Percentiles rank a stretch among this genome's conserved stretches.
Evolutionary conservation across 177 flowering plant genomes (phyloP).

Genomic region (Vitis hybrid): DNA sequence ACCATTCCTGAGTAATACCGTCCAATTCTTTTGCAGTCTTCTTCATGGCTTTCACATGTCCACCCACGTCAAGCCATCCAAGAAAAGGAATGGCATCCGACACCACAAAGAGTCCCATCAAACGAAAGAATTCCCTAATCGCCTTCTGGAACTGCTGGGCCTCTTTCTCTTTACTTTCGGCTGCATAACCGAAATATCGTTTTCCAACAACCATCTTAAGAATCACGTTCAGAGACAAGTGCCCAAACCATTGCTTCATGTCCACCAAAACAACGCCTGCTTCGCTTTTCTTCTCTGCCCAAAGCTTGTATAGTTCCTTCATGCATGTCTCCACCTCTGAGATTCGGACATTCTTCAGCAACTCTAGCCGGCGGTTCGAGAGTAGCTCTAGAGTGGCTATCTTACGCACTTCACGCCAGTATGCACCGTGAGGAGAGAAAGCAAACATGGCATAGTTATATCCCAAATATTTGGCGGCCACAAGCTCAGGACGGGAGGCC

Average conservation of each 20-base stretch:
- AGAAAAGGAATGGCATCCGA: not conserved
- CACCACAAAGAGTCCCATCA: not conserved
- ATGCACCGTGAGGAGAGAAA: constrained; percentile 22
- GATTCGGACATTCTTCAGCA: constrained; percentile 10
- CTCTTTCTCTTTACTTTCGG: not conserved
- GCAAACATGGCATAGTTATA: constrained; percentile 30
- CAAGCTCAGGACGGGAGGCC: constrained; percentile 15
- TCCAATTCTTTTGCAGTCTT: not conserved
- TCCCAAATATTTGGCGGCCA: constrained; percentile 20
- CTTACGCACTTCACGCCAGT: constrained; percentile 34
- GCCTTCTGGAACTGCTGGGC: not conserved
- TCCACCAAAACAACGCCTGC: not conserved
- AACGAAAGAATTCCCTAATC: not conserved
- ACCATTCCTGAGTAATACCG: not conserved
- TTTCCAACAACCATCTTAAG: not conserved
- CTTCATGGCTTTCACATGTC: not conserved
- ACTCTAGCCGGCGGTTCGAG: constrained; percentile 21
- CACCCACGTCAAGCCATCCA: not conserved
- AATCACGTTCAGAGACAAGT: constrained; percentile 5
- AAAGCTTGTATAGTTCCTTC: constrained; percentile 6
- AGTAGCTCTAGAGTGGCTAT: constrained; percentile 26
- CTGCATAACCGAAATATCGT: not conserved
- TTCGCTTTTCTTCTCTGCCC: not conserved
- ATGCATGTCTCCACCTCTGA: constrained; percentile 13
- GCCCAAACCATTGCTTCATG: constrained; percentile 8